Evolutionary conservation across 148 eudicot genomes (phyloP), one percentile per base, ranked within the genome.

Genomic region (Rheum nobile): DNA sequence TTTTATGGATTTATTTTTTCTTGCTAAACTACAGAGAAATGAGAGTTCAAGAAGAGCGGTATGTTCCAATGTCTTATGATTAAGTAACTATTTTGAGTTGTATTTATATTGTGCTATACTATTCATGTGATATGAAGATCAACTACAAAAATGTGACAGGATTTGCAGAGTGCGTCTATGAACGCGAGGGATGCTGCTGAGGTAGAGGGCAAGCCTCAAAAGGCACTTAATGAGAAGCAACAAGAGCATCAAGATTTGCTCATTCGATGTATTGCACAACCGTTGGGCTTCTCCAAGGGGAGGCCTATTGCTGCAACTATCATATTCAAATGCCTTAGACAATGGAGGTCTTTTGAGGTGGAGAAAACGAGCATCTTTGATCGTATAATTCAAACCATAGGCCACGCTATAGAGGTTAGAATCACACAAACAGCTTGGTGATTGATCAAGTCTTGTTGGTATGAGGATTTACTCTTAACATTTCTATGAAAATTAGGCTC

Each of bases 231-330:
- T 73, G 97, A 92, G 48, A 92, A 90, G 77, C 97, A 89, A 76
- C 97, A 90, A 73, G 96, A 92, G 83, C 85, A 88, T 76, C 98
- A 93, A 80, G 96, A 93, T 67, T 84, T 93, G 89, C 91, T 90
- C 78, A 90, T 89, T 74, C 88, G 89, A 32, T 93, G 96, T 78
- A 78, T 93, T 67, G 88, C 98, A 47, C 96, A 93, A 78, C 93
- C 83, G 68, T 88, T 93, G 71, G 94, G 96, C 47, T 90, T 93
- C 77, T 80, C 88, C 21, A 90, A 76, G 80, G 98, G 87, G 29
- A 81, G 94, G 48, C 93, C 98, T 34, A 86, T 90, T 80, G 93
- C 96, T 75, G 98, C 98, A 21, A 90, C 94, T 80, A 88, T 90
- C 67, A 93, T 93, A 74, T 93, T 85, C 88, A 93, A 89, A 83